A percentile compares a stretch with the other conserved stretches of the same genome.
phyloP scores from a whole-genome alignment of 768 basidiomycete species.

The Solioccasus polychromus region DNA sequence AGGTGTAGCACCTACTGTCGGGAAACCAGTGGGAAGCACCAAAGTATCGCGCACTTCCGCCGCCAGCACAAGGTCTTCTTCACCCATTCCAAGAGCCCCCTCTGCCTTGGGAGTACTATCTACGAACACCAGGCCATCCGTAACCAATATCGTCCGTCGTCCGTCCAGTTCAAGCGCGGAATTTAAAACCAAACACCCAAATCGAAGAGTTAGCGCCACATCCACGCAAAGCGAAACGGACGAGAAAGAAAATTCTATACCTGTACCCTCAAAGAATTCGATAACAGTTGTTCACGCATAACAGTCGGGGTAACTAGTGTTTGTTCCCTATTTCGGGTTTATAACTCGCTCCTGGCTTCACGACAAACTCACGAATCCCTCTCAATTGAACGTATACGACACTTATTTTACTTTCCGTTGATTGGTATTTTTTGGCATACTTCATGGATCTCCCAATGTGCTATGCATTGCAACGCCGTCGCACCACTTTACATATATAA shows the following conservation, averaged over 20 bases:
- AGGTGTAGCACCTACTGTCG: conserved; percentile 10
- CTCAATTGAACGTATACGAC: no score
- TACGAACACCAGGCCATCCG: conserved; percentile 15
- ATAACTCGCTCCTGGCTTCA: conserved; percentile 1
- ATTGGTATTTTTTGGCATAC: conserved; percentile 5
- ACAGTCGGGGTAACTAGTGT: conserved; percentile 5
- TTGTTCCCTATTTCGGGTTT: conserved; percentile 10
- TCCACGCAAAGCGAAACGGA: conserved; percentile 44
- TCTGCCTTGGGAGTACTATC: conserved; percentile 30
- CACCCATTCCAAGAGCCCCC: conserved; percentile 34
- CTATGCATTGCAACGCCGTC: no score
- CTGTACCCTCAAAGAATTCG: conserved; percentile 13
- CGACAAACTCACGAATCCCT: no score
- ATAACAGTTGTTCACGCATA: conserved; percentile 18
- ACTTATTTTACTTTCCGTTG: conserved; percentile 6
- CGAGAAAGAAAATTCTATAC: conserved; percentile 57
- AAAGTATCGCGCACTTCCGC: conserved; percentile 33
- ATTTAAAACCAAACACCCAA: conserved; percentile 33
- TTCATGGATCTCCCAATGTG: no score
- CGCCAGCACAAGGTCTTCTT: conserved; percentile 33
- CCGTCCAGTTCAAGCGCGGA: conserved; percentile 32
- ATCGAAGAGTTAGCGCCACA: conserved; percentile 33
- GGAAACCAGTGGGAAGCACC: conserved; percentile 40
- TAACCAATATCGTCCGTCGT: conserved; percentile 21
- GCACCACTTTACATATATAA: no score